Evolutionary conservation across 495 filamentous ascomycete species (phyloP).

Genomic region (Aspergillus bridgeri): DNA sequence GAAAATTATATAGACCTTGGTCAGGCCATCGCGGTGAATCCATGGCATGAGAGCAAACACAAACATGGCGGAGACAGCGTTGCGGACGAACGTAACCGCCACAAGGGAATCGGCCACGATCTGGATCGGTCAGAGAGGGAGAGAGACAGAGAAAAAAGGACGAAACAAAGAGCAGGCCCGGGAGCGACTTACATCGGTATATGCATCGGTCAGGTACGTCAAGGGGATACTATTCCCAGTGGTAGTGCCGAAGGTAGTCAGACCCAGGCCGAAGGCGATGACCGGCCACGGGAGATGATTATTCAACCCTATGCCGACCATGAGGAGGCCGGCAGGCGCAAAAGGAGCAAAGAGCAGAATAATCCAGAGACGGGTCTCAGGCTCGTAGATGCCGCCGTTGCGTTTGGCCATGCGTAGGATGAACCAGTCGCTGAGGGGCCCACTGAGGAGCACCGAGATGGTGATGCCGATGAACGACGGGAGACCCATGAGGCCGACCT

Average conservation of each 20-base stretch:
- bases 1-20: too few species aligned
- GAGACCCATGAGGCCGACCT: conserved; percentile 37
- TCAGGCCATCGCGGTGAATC: too few species aligned
- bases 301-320: conserved; percentile 34
- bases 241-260: conserved; percentile 23
- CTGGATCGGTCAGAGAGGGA: conserved; percentile 5
- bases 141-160: background rate
- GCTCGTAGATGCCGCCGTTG: conserved; percentile 40
- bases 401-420: conserved; percentile 32
- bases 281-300: conserved; percentile 26
- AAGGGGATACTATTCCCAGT: conserved; percentile 2
- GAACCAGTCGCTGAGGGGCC: conserved; percentile 33
- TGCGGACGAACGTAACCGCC: conserved; percentile 26
- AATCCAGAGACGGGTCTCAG: conserved; percentile 39
- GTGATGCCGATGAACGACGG: conserved; percentile 36
- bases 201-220: conserved; percentile 29
- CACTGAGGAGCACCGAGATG: conserved; percentile 31
- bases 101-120: conserved; percentile 30
- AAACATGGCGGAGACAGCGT: conserved; percentile 20
- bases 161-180: too few species aligned
- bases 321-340: conserved; percentile 24
- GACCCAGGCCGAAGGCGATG: conserved; percentile 22
- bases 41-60: conserved; percentile 30
- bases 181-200: conserved; percentile 28
- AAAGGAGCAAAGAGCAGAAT: conserved; percentile 22